These are phyloP conservation scores for Calocybe gangraenosa DNA, from an alignment of 768 basidiomycete genomes.

Conservation along the genomic window DNA sequence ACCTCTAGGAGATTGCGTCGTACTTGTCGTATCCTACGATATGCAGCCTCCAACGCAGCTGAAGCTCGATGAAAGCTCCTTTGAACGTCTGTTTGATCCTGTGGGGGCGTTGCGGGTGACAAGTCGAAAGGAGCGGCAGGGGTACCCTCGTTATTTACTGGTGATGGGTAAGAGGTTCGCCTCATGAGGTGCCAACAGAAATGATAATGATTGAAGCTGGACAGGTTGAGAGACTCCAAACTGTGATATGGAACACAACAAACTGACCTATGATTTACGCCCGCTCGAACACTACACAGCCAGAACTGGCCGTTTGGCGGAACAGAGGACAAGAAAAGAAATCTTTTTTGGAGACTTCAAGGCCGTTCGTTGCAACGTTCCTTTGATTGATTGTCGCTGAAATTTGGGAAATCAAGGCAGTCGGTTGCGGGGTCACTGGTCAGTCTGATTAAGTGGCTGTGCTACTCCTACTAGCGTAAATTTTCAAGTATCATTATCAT, in stretches of 20 bases:
- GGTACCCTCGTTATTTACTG: constrained; percentile 15
- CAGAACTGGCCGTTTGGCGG: too few relatives aligned
- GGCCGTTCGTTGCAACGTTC: too few relatives aligned
- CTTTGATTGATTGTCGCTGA: constrained; percentile 1
- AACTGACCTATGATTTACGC: too few relatives aligned
- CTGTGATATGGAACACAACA: too few relatives aligned
- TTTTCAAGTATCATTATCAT: too few relatives aligned
- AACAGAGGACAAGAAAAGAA: too few relatives aligned
- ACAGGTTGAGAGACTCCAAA: too few relatives aligned
- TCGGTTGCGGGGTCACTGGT: background rate
- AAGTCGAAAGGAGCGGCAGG: constrained; percentile 1
- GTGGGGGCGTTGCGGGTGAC: constrained; percentile 5
- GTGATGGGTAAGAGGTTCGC: constrained; percentile 25
- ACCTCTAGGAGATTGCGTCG: constrained; percentile 46
- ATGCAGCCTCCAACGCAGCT: constrained; percentile 49
- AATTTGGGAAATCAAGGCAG: background rate
- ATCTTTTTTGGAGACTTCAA: too few relatives aligned
- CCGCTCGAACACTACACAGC: too few relatives aligned
- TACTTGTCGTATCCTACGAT: constrained; percentile 50
- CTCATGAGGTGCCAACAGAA: constrained; percentile 18
- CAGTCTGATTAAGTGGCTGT: constrained; percentile 11
- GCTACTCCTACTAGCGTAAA: constrained; percentile 1
- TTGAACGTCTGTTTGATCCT: constrained; percentile 25
- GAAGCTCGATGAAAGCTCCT: constrained; percentile 46
- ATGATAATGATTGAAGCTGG: too few relatives aligned